Evolutionary conservation across 140 eudicot species (phyloP), one percentile per base, ranked within the genome.

Genomic region (Bidens hawaiensis): DNA sequence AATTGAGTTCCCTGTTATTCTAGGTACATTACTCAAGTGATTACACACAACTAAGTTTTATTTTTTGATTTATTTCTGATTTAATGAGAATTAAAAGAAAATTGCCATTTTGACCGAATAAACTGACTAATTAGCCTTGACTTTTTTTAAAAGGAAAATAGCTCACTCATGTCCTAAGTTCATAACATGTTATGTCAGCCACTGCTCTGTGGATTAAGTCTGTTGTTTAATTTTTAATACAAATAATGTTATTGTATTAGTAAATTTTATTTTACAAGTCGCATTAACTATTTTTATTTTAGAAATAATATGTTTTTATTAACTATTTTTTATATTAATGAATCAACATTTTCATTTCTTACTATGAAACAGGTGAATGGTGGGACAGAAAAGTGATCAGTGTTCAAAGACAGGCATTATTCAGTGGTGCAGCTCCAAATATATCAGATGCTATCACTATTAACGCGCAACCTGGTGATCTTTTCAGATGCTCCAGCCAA

Each of bases 381-480:
- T 90, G 97, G 97, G 77, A 90, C 38, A 65, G 94, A 68, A 72
- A 76, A 62, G 85, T 88, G 52, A 78, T 79, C 19, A 80, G 77
- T 72, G 87, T 82, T 57, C 73, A 69, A 49, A 75, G 83, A 51
- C 97, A 83, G 60, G 84, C 94, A 2, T 48, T 78, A 3, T 79
- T 86, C 49, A 75, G 83, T 13, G 97, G 97, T n/a, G 90, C 85
- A 54, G 97, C 90, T 40, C 95, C 97, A 6, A 86, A 86, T 60
- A 59, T 86, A 33, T 90, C 97, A 3, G 90, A 90, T 63, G 97
- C 97, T 10, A 76, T 74, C 51, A 90, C 95, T 16, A 86, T 90
- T 31, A 90, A 90, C n/a, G 95, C 94, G 22, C 95, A 90, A 71
- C 97, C 97, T n/a, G 97, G 97, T 25, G 95, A 90, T 72, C 84